Evolutionary conservation across 345 rosid genomes (phyloP).

Genomic region (thale cress (Arabidopsis thaliana)): TAIR10.1 NC_003074.8:3402501-3403000

Average conservation of each 20-base stretch:
- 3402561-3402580: conserved; percentile 13
- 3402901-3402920: too few species aligned
- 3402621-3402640: conserved; percentile 19
- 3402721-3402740: not conserved
- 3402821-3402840: not conserved
- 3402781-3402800: not conserved
- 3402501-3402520: conserved; percentile 97
- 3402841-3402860: not conserved
- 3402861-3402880: not conserved
- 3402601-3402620: conserved; percentile 52
- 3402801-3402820: not conserved
- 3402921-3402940: too few species aligned
- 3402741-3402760: not conserved
- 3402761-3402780: not conserved
- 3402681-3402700: conserved; percentile 37
- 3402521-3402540: conserved; percentile 83
- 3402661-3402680: conserved; percentile 8
- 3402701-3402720: conserved; percentile 29
- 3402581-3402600: conserved; percentile 24
- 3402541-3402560: conserved; percentile 75
- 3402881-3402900: too few species aligned
- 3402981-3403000: too few species aligned
- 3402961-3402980: too few species aligned
- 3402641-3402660: conserved; percentile 5
- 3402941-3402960: too few species aligned